Base-by-base conservation (phyloP, 2,329 filamentous ascomycete species). In the Penicillium sp. region DNA sequence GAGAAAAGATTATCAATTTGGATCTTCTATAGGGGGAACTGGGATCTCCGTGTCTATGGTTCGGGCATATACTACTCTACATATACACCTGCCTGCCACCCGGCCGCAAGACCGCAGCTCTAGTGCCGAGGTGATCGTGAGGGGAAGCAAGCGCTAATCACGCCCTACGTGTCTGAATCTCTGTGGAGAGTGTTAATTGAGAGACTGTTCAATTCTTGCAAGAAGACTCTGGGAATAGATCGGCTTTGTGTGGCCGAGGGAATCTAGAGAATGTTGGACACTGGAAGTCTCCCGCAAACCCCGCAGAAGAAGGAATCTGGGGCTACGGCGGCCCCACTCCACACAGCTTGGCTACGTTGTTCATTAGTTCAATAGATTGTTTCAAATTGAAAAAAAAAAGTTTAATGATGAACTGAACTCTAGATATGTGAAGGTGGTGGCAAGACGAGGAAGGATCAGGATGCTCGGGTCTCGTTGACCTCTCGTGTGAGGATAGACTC, bases 281-380 rank as follows among this genome's bases (percentile, higher is more conserved):
- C 42, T 30, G 49, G 40, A 10, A 26, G 24, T 30, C 22, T 47
- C 56, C 56, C 56, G 45, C 59, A 56, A 51, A 54, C 63, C 63
- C 63, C 60, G 60, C 63, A 65, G 56, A 51, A 17, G 12, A 17
- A 19, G 33, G 44, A 54, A 60, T 55, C 62, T 60, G 57, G 57
- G 60, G 57, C 57, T 35, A 38, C 4, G 19, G 33, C 15, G 38
- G 60, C 63, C 63, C 60, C 62, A 64, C 62, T 19, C 30, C 9
- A 17, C 22, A 22, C 17, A 17, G n/a, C 19, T 12, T 13, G 3
- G 0, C 9, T 10, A 42, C 38, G 30, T 17, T 24, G 24, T 17
- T 26, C 28, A 9, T 47, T 12, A 19, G 19, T 19, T 17, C 47
- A 35, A 42, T 9, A 10, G 38, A 42, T 19, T 6, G 13, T 24